A percentile compares a stretch with the other conserved stretches of the same genome.
These are phyloP conservation scores for Stylonectria norvegica DNA, from an alignment of 2,329 filamentous ascomycete species.

Conservation along the genomic window DNA sequence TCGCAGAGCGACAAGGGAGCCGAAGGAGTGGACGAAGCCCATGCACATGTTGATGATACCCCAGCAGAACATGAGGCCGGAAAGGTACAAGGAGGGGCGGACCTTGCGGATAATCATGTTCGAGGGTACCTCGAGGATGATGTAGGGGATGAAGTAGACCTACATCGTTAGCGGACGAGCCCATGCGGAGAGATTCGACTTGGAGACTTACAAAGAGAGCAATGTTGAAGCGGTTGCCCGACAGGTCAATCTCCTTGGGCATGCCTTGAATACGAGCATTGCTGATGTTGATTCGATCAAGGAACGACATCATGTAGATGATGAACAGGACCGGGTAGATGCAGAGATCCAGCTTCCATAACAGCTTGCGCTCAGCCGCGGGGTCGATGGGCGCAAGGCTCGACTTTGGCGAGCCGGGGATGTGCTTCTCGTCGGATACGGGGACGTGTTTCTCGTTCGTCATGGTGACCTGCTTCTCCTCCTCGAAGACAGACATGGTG, in stretches of 20 bases:
- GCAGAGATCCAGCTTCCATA: conserved; percentile 40
- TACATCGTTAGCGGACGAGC: conserved; percentile 5
- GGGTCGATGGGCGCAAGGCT: conserved; percentile 19
- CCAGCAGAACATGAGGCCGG: conserved; percentile 38
- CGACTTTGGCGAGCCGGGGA: conserved; percentile 10
- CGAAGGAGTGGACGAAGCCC: conserved; percentile 35
- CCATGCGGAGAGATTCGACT: background rate
- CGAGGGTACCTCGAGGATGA: conserved; percentile 43
- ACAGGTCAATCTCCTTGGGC: conserved; percentile 38
- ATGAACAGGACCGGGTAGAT: conserved; percentile 41
- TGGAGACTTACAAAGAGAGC: conserved; percentile 33
- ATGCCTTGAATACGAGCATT: conserved; percentile 46
- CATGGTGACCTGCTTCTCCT: too few relatives aligned
- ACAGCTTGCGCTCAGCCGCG: conserved; percentile 33
- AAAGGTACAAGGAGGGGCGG: conserved; percentile 37
- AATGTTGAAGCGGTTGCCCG: conserved; percentile 42
- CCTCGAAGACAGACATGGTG: conserved; percentile 17
- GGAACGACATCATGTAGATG: conserved; percentile 41
- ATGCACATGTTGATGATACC: conserved; percentile 38
- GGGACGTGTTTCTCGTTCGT: conserved; percentile 14
- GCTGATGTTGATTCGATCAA: conserved; percentile 46
- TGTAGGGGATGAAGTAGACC: conserved; percentile 41
- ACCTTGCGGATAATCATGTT: conserved; percentile 44
- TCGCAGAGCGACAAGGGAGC: conserved; percentile 32
- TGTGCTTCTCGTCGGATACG: conserved; percentile 12